Conservation (phyloP, 345 rosid genomes). For the Populus alba region DNA sequence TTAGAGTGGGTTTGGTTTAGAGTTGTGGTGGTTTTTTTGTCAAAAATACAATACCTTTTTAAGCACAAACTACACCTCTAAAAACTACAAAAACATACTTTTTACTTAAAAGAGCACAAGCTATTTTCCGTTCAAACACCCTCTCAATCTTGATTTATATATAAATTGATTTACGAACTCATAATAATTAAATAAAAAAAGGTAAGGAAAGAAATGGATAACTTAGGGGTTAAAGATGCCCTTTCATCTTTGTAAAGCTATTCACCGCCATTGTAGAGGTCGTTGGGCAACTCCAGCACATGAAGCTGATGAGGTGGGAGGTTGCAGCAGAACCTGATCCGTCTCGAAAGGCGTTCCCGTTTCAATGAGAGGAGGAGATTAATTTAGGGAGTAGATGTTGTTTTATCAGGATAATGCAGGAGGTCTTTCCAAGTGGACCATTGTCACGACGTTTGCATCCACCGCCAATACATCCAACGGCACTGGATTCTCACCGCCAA, state of each 20-base stretch:
- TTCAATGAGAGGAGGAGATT: constrained; percentile 16
- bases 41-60: too few relatives aligned
- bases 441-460: constrained; percentile 4
- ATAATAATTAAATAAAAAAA: not conserved
- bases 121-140: too few relatives aligned
- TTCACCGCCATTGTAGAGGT: not conserved
- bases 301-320: constrained; percentile 18
- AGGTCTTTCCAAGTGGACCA: constrained; percentile 1
- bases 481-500: constrained; percentile 11
- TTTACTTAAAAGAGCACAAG: too few relatives aligned
- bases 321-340: constrained; percentile 44
- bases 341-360: constrained; percentile 50
- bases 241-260: not conserved
- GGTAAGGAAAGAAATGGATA: not conserved
- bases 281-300: constrained; percentile 34
- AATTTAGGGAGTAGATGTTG: constrained; percentile 11
- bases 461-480: constrained; percentile 14
- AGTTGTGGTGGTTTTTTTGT: too few relatives aligned
- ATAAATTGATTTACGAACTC: too few relatives aligned
- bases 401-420: constrained; percentile 18
- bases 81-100: too few relatives aligned
- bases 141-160: too few relatives aligned
- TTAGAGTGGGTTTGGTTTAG: too few relatives aligned
- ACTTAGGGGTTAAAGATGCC: too few relatives aligned
- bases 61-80: too few relatives aligned